A percentile compares a stretch with the other conserved stretches of the same genome.
Evolutionary conservation across 441 rosid species (phyloP).

Genomic region (Adansonia gregorii): DNA sequence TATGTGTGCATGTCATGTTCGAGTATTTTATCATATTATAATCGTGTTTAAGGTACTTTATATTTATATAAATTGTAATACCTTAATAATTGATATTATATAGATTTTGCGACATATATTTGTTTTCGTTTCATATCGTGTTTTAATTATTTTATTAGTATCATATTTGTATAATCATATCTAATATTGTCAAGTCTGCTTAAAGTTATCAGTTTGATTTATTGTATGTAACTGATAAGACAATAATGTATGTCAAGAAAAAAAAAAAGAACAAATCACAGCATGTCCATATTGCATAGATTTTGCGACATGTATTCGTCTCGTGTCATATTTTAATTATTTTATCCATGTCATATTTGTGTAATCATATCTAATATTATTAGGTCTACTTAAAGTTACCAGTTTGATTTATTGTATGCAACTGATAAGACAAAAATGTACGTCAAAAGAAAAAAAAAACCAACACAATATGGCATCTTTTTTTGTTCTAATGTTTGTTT

Average conservation of each 20-base stretch:
- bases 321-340: too few species aligned
- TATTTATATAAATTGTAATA: neutral
- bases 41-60: too few species aligned
- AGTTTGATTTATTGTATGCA: neutral
- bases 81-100: neutral
- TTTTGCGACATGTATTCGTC: too few species aligned
- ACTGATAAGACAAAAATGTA: neutral
- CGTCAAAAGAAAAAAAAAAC: neutral
- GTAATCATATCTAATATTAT: too few species aligned
- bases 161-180: too few species aligned
- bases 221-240: neutral
- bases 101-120: too few species aligned
- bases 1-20: too few species aligned
- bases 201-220: neutral
- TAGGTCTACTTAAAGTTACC: too few species aligned
- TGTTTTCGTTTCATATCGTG: too few species aligned
- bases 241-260: neutral
- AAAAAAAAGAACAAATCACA: neutral
- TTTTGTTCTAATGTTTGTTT: neutral
- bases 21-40: too few species aligned
- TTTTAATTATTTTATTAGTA: too few species aligned
- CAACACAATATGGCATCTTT: neutral
- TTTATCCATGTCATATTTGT: too few species aligned
- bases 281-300: neutral
- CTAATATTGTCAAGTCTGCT: neutral